Evolutionary conservation across 306 rosid genomes (phyloP), one percentile per base, ranked within the genome.

Genomic region (Alnus glutinosa): DNA sequence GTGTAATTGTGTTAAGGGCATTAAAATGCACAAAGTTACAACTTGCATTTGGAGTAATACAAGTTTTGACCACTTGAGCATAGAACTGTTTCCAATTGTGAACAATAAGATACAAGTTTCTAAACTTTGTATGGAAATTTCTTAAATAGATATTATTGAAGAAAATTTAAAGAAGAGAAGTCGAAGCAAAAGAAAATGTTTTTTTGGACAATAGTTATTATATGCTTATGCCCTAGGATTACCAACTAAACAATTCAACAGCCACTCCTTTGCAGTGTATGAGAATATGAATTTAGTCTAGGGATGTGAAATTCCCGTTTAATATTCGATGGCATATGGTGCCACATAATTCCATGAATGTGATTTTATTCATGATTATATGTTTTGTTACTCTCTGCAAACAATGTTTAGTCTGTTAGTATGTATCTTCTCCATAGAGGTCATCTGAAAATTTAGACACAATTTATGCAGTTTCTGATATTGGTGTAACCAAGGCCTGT

Each of bases 331-430:
- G 46, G 46, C 42, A 6, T 11, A 12, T 62, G 9, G 13, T 36
- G 48, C 12, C 71, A 36, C 28, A 66, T 28, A 37, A 36, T 66
- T 36, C 28, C 71, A 37, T 66, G 13, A 14, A 23, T 49, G n/a
- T 64, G 46, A n/a, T 11, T 15, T 7, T 64, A 7, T 64, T 1
- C 4, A 16, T 15, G 78, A 55, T 75, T 67, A 34, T 23, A 71
- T 79, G 78, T 79, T 23, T 37, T 54, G 58, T 80, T 72, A 61
- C 79, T 83, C 66, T 46, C 5, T 73, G 88, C 83, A 81, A 85
- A 85, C 74, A 71, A 75, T 82, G 72, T 73, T 16, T 50, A 79
- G 68, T 64, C 34, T 84, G 48, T 49, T 32, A 73, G 68, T 66
- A 58, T 78, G 77, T 69, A 30, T 50, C 18, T 39, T 77, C 44